Conservation (phyloP, 2,329 filamentous ascomycete species). For the Scedosporium aurantiacum region DNA sequence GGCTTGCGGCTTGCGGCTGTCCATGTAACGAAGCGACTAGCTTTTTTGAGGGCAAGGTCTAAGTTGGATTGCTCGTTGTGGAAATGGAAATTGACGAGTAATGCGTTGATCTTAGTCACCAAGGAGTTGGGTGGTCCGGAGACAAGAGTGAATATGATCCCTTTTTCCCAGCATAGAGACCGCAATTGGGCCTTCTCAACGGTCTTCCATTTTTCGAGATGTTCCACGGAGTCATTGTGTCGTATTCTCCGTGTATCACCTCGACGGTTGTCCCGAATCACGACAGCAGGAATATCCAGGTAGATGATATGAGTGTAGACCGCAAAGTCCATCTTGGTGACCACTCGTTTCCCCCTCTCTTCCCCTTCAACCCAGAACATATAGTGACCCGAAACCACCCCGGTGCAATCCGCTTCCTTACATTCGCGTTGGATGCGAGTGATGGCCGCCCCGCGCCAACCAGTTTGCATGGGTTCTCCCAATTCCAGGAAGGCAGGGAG, state of each 20-base stretch:
- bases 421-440: neutral
- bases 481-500: neutral
- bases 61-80: neutral
- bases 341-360: conserved; percentile 19
- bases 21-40: neutral
- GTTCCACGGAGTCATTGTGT: neutral
- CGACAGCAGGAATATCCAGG: conserved; percentile 27
- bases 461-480: neutral
- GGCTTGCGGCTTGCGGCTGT: conserved; percentile 16
- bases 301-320: conserved; percentile 50
- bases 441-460: neutral
- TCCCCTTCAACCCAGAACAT: conserved; percentile 39
- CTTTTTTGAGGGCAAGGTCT: neutral
- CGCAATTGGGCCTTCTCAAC: neutral
- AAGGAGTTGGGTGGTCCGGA: neutral
- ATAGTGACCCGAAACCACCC: conserved; percentile 43
- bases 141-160: neutral
- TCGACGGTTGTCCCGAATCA: conserved; percentile 24
- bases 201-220: neutral
- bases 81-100: neutral
- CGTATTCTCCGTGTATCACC: conserved; percentile 22
- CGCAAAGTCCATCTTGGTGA: conserved; percentile 31
- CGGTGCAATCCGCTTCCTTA: conserved; percentile 14
- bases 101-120: neutral
- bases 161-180: neutral